Percentiles rank a stretch among this genome's conserved stretches.
Evolutionary conservation across 164 flowering plant species (phyloP).

Genomic region (Pachysandra terminalis): DNA sequence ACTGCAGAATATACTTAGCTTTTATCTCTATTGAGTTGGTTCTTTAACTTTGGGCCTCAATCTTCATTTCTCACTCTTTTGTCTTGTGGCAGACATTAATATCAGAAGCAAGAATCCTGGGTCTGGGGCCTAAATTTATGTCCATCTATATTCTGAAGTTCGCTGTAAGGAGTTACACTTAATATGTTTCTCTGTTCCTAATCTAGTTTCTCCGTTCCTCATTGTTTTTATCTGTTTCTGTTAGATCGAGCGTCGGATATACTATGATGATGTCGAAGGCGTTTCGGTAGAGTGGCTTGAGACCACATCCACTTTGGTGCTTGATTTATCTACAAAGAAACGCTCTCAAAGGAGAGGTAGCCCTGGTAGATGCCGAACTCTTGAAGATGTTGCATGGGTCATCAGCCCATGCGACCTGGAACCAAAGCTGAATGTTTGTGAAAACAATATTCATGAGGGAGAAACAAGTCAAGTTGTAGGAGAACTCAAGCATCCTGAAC

Average conservation of each 20-base stretch:
- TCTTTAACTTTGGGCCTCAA: not conserved
- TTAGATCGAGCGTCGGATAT: conserved; percentile 85
- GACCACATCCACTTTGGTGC: conserved; percentile 67
- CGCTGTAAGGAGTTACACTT: conserved; percentile 51
- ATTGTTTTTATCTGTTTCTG: conserved; percentile 11
- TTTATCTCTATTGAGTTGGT: too few relatives aligned
- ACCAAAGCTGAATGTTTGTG: conserved; percentile 9
- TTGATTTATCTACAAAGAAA: conserved; percentile 36
- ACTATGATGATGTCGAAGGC: conserved; percentile 89
- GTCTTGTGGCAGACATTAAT: conserved; percentile 49
- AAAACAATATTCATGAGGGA: conserved; percentile 2
- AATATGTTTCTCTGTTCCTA: not conserved
- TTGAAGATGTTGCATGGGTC: conserved; percentile 66
- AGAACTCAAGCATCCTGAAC: conserved; percentile 1
- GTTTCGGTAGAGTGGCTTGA: conserved; percentile 83
- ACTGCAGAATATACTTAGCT: too few relatives aligned
- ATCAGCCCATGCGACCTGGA: conserved; percentile 40
- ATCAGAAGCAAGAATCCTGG: conserved; percentile 81
- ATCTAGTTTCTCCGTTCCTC: not conserved
- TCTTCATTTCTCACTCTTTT: not conserved
- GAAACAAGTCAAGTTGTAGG: too few relatives aligned
- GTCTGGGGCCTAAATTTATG: conserved; percentile 95
- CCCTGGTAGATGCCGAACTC: conserved; percentile 36
- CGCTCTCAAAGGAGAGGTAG: conserved; percentile 37
- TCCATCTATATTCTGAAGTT: conserved; percentile 66